Evolutionary conservation across 768 basidiomycete genomes (phyloP), one percentile per base, ranked within the genome.

Genomic region (Suillus placidus): DNA sequence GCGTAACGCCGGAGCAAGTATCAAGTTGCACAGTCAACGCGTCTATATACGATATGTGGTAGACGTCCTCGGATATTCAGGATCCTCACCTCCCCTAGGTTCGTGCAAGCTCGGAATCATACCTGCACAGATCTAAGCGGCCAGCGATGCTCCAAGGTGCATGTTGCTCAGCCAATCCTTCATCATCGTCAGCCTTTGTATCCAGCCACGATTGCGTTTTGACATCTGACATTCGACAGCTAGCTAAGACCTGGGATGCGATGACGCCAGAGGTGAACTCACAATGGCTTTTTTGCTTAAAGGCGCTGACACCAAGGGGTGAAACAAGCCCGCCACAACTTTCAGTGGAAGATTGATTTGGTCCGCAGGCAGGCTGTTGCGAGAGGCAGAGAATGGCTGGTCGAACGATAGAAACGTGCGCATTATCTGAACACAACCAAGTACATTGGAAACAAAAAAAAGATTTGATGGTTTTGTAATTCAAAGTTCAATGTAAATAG

Each of bases 21-120:
- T 85, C 86, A 10, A 85, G 84, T 63, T 78, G 86, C 13, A 87
- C 86, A 0, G 85, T 87, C 58, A 86, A 85, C 61, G 85, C 85
- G 0, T 87, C 86, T 1, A 52, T 87, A 56, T 87, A 87, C 67
- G 87, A 87, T 70, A 87, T 79, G 26, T 16, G 65, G 10, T 16
- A 23, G 1, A 9, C 49, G 23, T 47, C 20, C 32, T 35, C 2
- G 10, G 12, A 10, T 43, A 43, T 43, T 43, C 4, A 56, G 34
- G 5, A 35, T 37, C 55, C 30, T 14, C 47, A 5, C 18, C 3
- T 13, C 32, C 14, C 2, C 1, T 49, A 78, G 76, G 78, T 81
- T 84, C 61, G 78, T 81, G 6, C 84, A 84, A 76, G 80, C 79
- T 76, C 54, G 64, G 42, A 37, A 76, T 87, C 57, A 76, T 88